Percentiles rank a stretch among this genome's conserved stretches.
These are phyloP conservation scores for Fusarium chlamydosporum DNA, from an alignment of 2,329 filamentous ascomycete genomes.

Conservation along the genomic window DNA sequence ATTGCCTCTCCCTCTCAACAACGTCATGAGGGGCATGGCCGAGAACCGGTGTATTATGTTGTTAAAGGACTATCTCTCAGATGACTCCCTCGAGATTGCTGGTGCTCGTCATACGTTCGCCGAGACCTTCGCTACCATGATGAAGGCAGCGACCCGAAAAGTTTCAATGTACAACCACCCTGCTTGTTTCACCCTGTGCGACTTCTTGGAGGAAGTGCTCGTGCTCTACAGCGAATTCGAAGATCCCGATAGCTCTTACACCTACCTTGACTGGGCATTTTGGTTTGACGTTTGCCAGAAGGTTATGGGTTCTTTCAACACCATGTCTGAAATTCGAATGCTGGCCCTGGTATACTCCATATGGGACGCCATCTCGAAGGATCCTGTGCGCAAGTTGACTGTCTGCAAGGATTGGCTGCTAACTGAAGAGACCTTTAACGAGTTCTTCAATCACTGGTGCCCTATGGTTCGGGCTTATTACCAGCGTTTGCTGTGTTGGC, in stretches of 20 bases:
- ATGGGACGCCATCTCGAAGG: slow-evolving; percentile 79
- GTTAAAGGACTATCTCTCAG: slow-evolving; percentile 81
- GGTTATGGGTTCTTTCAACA: slow-evolving; percentile 87
- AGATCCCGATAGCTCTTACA: slow-evolving; percentile 56
- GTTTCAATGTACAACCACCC: slow-evolving; percentile 86
- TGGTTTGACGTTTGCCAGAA: slow-evolving; percentile 85
- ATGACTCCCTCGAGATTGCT: slow-evolving; percentile 56
- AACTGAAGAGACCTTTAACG: slow-evolving; percentile 80
- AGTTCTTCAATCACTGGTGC: slow-evolving; percentile 93
- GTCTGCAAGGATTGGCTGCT: slow-evolving; percentile 84
- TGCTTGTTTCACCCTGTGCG: slow-evolving; percentile 90
- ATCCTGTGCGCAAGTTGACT: slow-evolving; percentile 75
- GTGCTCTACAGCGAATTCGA: slow-evolving; percentile 69
- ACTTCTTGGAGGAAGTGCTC: slow-evolving; percentile 88
- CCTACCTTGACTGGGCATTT: slow-evolving; percentile 82
- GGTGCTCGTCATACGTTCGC: slow-evolving; percentile 78
- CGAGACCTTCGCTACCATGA: slow-evolving; percentile 77
- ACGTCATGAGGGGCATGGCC: slow-evolving; percentile 84
- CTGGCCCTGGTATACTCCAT: slow-evolving; percentile 84
- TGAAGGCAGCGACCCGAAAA: slow-evolving; percentile 80
- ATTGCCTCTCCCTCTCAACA: slow-evolving; percentile 73
- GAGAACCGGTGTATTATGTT: slow-evolving; percentile 89
- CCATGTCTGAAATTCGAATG: slow-evolving; percentile 88
- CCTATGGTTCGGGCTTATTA: slow-evolving; percentile 95
- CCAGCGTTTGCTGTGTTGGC: slow-evolving; percentile 91